Conservation (phyloP, 2,329 filamentous ascomycete genomes). For the Trichoderma sp. region DNA sequence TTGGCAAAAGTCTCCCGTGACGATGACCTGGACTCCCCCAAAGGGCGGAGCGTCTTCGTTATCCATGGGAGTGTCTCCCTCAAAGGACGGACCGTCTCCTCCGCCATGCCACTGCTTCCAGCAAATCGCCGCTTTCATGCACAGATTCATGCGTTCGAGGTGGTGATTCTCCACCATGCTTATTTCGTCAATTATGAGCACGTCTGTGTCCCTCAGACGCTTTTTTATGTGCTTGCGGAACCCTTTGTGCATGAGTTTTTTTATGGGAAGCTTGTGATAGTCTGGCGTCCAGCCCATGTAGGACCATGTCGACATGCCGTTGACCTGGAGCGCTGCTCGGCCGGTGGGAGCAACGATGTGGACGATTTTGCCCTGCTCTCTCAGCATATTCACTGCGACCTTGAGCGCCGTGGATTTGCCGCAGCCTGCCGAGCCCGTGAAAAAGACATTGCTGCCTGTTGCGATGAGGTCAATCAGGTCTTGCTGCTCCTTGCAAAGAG, state of each 20-base stretch:
- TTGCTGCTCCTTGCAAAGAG: constrained; percentile 34
- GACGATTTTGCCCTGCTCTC: constrained; percentile 40
- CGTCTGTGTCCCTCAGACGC: constrained; percentile 52
- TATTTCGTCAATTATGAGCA: constrained; percentile 68
- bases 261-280: constrained; percentile 20
- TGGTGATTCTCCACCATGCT: constrained; percentile 64
- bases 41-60: constrained; percentile 33
- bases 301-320: constrained; percentile 59
- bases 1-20: constrained; percentile 59
- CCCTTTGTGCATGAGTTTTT: not conserved
- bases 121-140: constrained; percentile 40
- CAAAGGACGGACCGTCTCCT: constrained; percentile 30
- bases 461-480: constrained; percentile 49
- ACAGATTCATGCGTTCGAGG: constrained; percentile 35
- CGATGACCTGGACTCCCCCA: constrained; percentile 36
- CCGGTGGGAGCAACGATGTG: constrained; percentile 63
- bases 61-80: constrained; percentile 35
- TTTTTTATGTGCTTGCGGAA: constrained; percentile 34
- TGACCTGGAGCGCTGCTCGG: constrained; percentile 59
- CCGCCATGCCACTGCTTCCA: not conserved
- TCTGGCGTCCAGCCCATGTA: constrained; percentile 60
- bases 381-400: constrained; percentile 33
- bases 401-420: constrained; percentile 39
- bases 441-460: constrained; percentile 62
- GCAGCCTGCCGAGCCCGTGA: constrained; percentile 64